Evolutionary conservation across 192 early-diverging fungal species (phyloP).

Genomic region (Linnemannia zychae): DNA sequence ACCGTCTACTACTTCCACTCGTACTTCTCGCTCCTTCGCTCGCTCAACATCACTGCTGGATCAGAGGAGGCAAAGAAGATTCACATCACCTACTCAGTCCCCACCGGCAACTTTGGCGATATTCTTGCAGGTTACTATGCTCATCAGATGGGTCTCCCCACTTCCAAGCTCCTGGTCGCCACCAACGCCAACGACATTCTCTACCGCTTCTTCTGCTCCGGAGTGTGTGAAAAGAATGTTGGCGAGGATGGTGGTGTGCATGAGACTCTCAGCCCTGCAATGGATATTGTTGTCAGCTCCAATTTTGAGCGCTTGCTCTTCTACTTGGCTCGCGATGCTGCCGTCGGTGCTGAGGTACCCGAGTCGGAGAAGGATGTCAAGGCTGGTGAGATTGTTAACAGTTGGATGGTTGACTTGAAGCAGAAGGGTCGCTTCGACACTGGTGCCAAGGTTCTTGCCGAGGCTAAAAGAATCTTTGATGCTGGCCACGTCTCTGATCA

Average conservation of each 20-base stretch:
- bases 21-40: conserved; percentile 76
- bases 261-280: conserved; percentile 92
- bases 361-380: conserved; percentile 60
- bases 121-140: conserved; percentile 95
- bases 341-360: conserved; percentile 49
- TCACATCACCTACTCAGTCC: conserved; percentile 84
- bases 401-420: conserved; percentile 88
- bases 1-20: conserved; percentile 97
- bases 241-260: conserved; percentile 67
- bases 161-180: conserved; percentile 85
- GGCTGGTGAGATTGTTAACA: conserved; percentile 70
- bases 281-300: conserved; percentile 96
- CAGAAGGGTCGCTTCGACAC: conserved; percentile 80
- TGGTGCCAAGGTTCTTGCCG: conserved; percentile 66
- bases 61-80: conserved; percentile 60
- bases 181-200: conserved; percentile 99
- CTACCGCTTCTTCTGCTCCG: conserved; percentile 91
- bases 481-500: conserved; percentile 81
- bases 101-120: conserved; percentile 99
- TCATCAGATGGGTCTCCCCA: conserved; percentile 91
- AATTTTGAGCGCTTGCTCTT: conserved; percentile 99
- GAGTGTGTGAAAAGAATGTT: conserved; percentile 84
- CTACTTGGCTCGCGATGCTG: conserved; percentile 83
- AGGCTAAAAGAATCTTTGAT: conserved; percentile 79
- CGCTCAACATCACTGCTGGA: conserved; percentile 61